Base-by-base conservation (phyloP, 352 stramenopile species). In the Pythium diclinum region DNA sequence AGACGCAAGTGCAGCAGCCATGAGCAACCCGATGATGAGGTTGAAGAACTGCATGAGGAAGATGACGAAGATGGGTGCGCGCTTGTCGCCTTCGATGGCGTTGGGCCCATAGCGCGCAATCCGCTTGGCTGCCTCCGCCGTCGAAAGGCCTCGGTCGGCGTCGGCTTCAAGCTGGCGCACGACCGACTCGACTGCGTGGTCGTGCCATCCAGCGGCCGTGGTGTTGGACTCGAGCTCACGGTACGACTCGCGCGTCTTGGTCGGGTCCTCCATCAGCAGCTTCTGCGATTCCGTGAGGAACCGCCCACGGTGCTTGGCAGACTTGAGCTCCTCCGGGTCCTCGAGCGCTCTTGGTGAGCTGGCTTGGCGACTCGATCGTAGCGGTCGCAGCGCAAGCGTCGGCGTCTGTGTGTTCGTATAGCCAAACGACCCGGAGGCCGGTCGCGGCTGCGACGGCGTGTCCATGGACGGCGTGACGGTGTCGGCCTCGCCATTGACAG, bases 1-100 rank as follows among this genome's bases (percentile, higher is more conserved):
- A 13, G 67, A 75, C 17, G 73, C 73, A 14, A 79, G 40, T n/a
- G 70, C 71, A 19, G 73, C 73, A 25, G 65, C 59, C 63, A 79
- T 65, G 34, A 79, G 67, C 59, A 79, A 38, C 3, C 63, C 65
- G 36, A 77, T 77, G 63, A 79, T 79, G 30, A 79, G 55, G 47
- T 79, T 79, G 28, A 69, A 42, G 49, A 79, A 79, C 44, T 79
- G 73, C 69, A 79, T 55, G 9, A 77, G 25, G 59, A 79, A 79
- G 19, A 79, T 59, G n/a, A 76, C 59, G 21, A 53, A 36, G 34
- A 79, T 65, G 8, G 70, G 48, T 25, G 66, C 30, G 28, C 64
- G 60, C 56, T 55, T 53, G 52, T 75, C 49, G 33, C 65, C 55
- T 56, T 78, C 49, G 59, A 76, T 69, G 32, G 60, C 38, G 56